Evolutionary conservation across 495 filamentous ascomycete species (phyloP).

Genomic region (Podospora fimiseda): DNA sequence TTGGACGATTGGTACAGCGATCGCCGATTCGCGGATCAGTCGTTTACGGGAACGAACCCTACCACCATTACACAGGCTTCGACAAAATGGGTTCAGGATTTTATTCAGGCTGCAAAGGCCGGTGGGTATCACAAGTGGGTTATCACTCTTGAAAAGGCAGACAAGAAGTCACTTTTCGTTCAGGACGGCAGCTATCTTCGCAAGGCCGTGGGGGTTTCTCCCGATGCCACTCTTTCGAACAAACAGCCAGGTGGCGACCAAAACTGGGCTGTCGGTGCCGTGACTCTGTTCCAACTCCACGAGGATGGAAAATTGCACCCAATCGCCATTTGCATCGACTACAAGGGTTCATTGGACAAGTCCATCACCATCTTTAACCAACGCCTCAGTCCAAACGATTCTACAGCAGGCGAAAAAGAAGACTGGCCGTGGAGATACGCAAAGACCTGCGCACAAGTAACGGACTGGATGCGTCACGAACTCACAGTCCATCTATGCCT

Average conservation of each 20-base stretch:
- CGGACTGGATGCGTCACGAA: constrained; percentile 47
- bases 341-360: constrained; percentile 32
- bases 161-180: constrained; percentile 32
- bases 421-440: constrained; percentile 51
- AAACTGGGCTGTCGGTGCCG: constrained; percentile 34
- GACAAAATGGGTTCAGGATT: constrained; percentile 27
- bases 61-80: constrained; percentile 37
- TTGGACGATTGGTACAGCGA: constrained; percentile 45
- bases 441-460: constrained; percentile 43
- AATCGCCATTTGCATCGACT: constrained; percentile 35
- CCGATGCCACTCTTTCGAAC: constrained; percentile 13
- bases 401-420: constrained; percentile 27
- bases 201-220: constrained; percentile 24
- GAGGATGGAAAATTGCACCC: constrained; percentile 41
- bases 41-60: constrained; percentile 45
- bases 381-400: constrained; percentile 25
- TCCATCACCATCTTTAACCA: constrained; percentile 45
- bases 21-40: constrained; percentile 44
- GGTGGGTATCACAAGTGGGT: constrained; percentile 24
- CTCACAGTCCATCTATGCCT: constrained; percentile 39
- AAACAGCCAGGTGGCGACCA: constrained; percentile 17
- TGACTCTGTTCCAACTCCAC: constrained; percentile 41
- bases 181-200: constrained; percentile 46
- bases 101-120: constrained; percentile 27
- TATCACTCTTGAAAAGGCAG: constrained; percentile 20